These are phyloP conservation scores for Gossypium rotundifolium DNA, from an alignment of 345 rosid genomes.

Conservation along the genomic window DNA sequence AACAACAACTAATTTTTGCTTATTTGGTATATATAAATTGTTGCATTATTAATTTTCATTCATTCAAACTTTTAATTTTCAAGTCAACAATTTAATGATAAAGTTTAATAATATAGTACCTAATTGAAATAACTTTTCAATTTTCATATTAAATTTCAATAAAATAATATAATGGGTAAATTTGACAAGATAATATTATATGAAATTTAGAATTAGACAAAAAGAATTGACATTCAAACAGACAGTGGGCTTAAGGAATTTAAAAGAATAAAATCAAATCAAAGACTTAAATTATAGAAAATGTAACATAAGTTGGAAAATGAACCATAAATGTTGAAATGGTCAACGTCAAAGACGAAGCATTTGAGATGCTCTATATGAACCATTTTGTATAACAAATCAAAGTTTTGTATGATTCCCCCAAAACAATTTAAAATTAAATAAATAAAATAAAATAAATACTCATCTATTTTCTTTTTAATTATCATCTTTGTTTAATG, in stretches of 20 bases:
- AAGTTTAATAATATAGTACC: too few species aligned
- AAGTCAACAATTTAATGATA: too few species aligned
- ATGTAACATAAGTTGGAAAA: neutral
- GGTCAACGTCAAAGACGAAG: neutral
- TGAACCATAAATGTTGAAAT: neutral
- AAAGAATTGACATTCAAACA: neutral
- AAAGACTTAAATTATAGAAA: neutral
- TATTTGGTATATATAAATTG: too few species aligned
- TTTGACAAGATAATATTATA: too few species aligned
- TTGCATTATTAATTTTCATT: too few species aligned
- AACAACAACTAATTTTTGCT: too few species aligned
- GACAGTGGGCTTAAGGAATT: neutral
- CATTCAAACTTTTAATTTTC: too few species aligned
- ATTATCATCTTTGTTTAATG: neutral
- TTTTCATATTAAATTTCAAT: too few species aligned
- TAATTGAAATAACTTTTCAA: too few species aligned
- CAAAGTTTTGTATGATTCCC: neutral
- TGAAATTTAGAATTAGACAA: too few species aligned
- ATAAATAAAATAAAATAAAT: neutral
- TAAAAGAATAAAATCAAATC: neutral
- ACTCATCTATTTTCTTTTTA: neutral
- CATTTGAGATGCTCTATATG: neutral
- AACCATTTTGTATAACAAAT: neutral
- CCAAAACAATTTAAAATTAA: neutral
- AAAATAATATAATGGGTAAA: too few species aligned